Percentiles rank a stretch among this genome's conserved stretches.
phyloP scores from a whole-genome alignment of 352 stramenopile species.

The Phytophthora sp. region DNA sequence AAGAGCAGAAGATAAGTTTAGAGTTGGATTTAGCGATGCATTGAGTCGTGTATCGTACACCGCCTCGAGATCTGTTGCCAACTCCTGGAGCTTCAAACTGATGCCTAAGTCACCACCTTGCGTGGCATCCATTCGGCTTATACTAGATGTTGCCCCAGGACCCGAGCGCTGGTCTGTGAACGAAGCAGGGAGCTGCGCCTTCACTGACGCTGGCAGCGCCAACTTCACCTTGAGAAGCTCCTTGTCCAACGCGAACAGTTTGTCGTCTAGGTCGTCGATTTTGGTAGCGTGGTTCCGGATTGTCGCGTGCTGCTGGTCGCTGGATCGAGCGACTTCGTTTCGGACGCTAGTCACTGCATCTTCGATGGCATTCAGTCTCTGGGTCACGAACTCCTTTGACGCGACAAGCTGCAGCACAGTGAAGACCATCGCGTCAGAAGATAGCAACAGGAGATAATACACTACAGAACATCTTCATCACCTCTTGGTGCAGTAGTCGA shows the following conservation, averaged over 20 bases:
- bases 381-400: slow-evolving; percentile 47
- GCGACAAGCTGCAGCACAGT: slow-evolving; percentile 25
- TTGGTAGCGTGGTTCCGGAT: slow-evolving; percentile 34
- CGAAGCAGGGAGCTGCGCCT: slow-evolving; percentile 37
- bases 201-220: slow-evolving; percentile 49
- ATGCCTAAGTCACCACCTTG: slow-evolving; percentile 27
- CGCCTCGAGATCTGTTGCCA: slow-evolving; percentile 41
- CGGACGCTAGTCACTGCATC: slow-evolving; percentile 52
- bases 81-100: slow-evolving; percentile 49
- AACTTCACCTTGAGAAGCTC: slow-evolving; percentile 73
- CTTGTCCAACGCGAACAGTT: slow-evolving; percentile 68
- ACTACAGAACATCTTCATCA: neutral
- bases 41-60: slow-evolving; percentile 31
- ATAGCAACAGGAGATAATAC: neutral
- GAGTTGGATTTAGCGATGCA: neutral
- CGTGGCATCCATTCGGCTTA: slow-evolving; percentile 17
- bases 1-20: neutral
- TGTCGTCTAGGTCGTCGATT: slow-evolving; percentile 57
- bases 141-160: neutral
- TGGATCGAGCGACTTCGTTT: slow-evolving; percentile 34
- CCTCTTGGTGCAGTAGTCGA: slow-evolving; percentile 56
- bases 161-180: slow-evolving; percentile 16
- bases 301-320: slow-evolving; percentile 40
- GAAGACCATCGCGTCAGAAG: slow-evolving; percentile 1
- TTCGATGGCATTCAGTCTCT: slow-evolving; percentile 48